A percentile compares a stretch with the other conserved stretches of the same genome.
Conservation (phyloP, 2,329 filamentous ascomycete species). For the Alternaria gaisen region DNA sequence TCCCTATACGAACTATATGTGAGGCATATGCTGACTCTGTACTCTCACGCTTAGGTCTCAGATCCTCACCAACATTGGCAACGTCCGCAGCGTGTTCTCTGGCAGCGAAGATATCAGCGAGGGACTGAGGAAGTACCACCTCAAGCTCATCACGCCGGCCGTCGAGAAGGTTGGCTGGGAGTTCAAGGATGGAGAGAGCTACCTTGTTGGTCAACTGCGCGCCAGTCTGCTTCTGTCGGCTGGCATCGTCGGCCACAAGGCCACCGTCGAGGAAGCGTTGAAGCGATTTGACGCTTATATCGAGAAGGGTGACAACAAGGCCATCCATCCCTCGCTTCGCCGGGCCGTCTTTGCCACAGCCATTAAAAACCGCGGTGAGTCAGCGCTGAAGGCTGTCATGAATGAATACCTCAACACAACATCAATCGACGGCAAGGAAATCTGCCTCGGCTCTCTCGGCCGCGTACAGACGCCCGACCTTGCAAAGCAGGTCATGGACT, state of each 20-base stretch:
- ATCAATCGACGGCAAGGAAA: slow-evolving; percentile 90
- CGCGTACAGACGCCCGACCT: slow-evolving; percentile 74
- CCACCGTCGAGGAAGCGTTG: slow-evolving; percentile 75
- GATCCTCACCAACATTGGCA: slow-evolving; percentile 77
- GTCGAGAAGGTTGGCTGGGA: slow-evolving; percentile 87
- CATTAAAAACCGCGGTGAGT: slow-evolving; percentile 74
- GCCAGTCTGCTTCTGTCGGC: slow-evolving; percentile 81
- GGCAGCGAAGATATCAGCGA: slow-evolving; percentile 75
- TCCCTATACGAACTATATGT: neutral
- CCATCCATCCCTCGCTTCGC: slow-evolving; percentile 84
- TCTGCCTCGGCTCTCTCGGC: slow-evolving; percentile 79
- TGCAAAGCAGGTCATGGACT: slow-evolving; percentile 71
- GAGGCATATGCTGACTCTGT: neutral
- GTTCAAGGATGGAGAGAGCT: slow-evolving; percentile 79
- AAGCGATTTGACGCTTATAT: slow-evolving; percentile 83
- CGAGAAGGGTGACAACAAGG: slow-evolving; percentile 68
- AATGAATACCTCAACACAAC: slow-evolving; percentile 84
- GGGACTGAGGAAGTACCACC: slow-evolving; percentile 79
- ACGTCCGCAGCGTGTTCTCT: slow-evolving; percentile 85
- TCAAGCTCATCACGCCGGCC: slow-evolving; percentile 78
- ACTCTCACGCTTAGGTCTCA: slow-evolving; percentile 62
- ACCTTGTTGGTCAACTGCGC: slow-evolving; percentile 81
- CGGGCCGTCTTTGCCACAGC: slow-evolving; percentile 81
- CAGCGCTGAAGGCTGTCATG: slow-evolving; percentile 78
- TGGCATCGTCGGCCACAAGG: slow-evolving; percentile 77